Conservation (phyloP, 805 yeast genomes). For the Nakazawaea sp. region DNA sequence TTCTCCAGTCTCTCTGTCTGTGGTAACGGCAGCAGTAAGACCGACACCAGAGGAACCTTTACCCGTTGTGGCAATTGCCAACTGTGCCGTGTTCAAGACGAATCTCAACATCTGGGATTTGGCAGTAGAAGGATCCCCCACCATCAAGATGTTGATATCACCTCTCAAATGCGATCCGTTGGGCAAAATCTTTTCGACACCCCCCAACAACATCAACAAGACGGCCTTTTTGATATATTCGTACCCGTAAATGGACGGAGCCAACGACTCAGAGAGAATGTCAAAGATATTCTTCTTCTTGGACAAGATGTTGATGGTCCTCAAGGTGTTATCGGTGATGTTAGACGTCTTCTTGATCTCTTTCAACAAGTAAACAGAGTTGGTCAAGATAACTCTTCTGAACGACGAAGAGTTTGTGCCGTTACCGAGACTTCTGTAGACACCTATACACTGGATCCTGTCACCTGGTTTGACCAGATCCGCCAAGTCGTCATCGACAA, state of each 20-base stretch:
- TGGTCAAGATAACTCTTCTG: constrained; percentile 77
- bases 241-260: constrained; percentile 94
- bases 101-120: constrained; percentile 93
- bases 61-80: constrained; percentile 98
- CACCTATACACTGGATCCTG: constrained; percentile 89
- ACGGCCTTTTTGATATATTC: constrained; percentile 89
- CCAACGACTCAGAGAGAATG: constrained; percentile 74
- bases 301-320: constrained; percentile 76
- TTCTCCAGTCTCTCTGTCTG: constrained; percentile 96
- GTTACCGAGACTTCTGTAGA: constrained; percentile 86
- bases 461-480: constrained; percentile 95
- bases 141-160: constrained; percentile 92
- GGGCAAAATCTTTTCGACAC: constrained; percentile 86
- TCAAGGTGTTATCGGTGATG: constrained; percentile 74
- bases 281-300: constrained; percentile 70
- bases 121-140: constrained; percentile 98
- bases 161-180: constrained; percentile 98
- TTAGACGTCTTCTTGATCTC: constrained; percentile 62
- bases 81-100: constrained; percentile 88
- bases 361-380: constrained; percentile 73
- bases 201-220: constrained; percentile 84
- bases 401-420: constrained; percentile 60
- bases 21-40: constrained; percentile 96
- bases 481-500: constrained; percentile 92
- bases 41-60: constrained; percentile 99